phyloP scores from a whole-genome alignment of 176 grass and related monocot species.

The Cenchrus fungigraminus region DNA sequence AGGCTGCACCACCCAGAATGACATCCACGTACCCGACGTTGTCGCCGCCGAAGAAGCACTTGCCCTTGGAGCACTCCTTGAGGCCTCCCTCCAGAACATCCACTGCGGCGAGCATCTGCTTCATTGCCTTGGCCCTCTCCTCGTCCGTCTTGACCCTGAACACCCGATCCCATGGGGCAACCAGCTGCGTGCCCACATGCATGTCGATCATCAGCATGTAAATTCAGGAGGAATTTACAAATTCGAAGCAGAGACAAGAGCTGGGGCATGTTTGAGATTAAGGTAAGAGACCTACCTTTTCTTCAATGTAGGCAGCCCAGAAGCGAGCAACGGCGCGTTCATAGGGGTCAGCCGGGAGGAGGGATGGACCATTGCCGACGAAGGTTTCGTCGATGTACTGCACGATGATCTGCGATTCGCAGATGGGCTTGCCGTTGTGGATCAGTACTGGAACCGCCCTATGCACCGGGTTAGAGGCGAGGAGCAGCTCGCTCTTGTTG shows the following conservation, averaged over 20 bases:
- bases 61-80: conserved; percentile 37
- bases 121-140: conserved; percentile 2
- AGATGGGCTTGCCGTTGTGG: conserved; percentile 47
- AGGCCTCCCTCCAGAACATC: conserved; percentile 40
- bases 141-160: background rate
- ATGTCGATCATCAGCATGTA: background rate
- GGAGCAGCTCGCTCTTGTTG: conserved; percentile 57
- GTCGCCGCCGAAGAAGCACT: conserved; percentile 55
- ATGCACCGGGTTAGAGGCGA: conserved; percentile 55
- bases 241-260: background rate
- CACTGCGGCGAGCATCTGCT: background rate
- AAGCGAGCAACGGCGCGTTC: conserved; percentile 55
- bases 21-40: conserved; percentile 58
- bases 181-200: background rate
- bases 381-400: conserved; percentile 72
- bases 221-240: background rate
- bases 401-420: conserved; percentile 60
- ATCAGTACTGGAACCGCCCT: conserved; percentile 65
- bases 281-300: conserved; percentile 19
- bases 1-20: conserved; percentile 17
- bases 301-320: conserved; percentile 57
- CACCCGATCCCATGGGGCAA: background rate
- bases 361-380: background rate
- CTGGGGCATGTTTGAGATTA: background rate
- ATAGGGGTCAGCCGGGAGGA: conserved; percentile 52